Conservation (phyloP, 1,139 yeast species). For the Nadsonia starkeyi-henricii region DNA sequence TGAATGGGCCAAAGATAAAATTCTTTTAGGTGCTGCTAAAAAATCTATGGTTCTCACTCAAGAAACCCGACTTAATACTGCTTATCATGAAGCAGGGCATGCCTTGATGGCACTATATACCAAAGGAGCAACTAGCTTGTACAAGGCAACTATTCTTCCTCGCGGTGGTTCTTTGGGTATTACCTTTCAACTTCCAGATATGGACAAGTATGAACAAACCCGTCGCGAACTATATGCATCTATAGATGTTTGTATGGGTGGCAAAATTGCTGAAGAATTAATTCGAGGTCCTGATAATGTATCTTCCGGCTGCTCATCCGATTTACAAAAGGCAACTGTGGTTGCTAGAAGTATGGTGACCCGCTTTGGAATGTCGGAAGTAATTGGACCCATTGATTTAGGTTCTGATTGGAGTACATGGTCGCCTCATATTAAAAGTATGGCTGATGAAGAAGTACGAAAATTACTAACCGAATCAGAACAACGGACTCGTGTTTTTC, state of each 20-base stretch:
- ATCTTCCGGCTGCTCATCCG: slow-evolving; percentile 89
- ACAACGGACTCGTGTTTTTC: slow-evolving; percentile 56
- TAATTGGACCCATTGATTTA: slow-evolving; percentile 80
- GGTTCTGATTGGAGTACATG: slow-evolving; percentile 83
- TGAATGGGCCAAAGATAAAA: slow-evolving; percentile 99
- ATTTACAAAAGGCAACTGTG: slow-evolving; percentile 74
- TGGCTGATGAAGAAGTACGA: slow-evolving; percentile 88
- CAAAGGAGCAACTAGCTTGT: slow-evolving; percentile 89
- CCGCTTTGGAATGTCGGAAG: slow-evolving; percentile 89
- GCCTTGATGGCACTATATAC: slow-evolving; percentile 95
- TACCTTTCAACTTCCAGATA: slow-evolving; percentile 93
- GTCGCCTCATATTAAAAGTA: slow-evolving; percentile 77
- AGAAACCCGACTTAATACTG: slow-evolving; percentile 85
- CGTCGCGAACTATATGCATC: slow-evolving; percentile 81
- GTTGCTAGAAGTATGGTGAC: slow-evolving; percentile 97
- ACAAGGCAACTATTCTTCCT: slow-evolving; percentile 93
- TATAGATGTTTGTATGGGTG: slow-evolving; percentile 97
- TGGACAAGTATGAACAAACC: slow-evolving; percentile 93
- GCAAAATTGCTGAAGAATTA: slow-evolving; percentile 92
- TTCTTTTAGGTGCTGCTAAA: slow-evolving; percentile 94
- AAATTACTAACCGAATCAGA: slow-evolving; percentile 62
- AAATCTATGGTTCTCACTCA: slow-evolving; percentile 96
- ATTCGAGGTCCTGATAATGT: slow-evolving; percentile 84
- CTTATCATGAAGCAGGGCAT: slow-evolving; percentile 98
- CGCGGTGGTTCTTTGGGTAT: slow-evolving; percentile 95